Evolutionary conservation across 306 rosid genomes (phyloP).

Genomic region (Cicer cuneatum): DNA sequence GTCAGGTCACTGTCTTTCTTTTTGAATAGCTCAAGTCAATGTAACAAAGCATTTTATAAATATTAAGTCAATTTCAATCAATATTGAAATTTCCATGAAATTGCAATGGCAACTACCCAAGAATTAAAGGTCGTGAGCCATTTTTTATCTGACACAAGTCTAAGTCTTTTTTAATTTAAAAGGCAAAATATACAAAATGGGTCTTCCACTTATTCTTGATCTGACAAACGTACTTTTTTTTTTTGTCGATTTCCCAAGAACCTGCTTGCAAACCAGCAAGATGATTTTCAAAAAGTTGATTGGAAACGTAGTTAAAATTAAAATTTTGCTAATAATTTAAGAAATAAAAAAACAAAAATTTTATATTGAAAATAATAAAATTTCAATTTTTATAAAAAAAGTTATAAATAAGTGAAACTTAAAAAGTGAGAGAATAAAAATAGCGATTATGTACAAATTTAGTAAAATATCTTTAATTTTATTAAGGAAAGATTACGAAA

Average conservation of each 20-base stretch:
- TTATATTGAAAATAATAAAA: no score
- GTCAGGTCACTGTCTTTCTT: no score
- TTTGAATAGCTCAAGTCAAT: neutral
- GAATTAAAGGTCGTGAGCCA: neutral
- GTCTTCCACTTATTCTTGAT: neutral
- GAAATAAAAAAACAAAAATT: no score
- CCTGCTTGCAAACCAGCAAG: neutral
- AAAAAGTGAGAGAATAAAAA: no score
- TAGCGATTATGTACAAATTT: no score
- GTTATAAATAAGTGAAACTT: no score
- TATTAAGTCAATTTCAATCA: neutral
- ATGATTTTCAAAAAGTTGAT: neutral
- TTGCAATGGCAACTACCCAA: neutral
- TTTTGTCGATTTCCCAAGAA: neutral
- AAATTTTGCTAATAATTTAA: no score
- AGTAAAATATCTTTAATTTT: no score
- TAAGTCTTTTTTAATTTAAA: neutral
- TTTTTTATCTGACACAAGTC: neutral
- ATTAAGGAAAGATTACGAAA: no score
- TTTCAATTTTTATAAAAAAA: no score
- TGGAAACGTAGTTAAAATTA: neutral
- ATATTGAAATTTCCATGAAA: conserved; percentile 5
- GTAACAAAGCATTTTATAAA: neutral
- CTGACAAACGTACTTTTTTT: neutral
- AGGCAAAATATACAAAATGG: neutral